These are phyloP conservation scores for Sporothrix pallida DNA, from an alignment of 2,329 filamentous ascomycete species.

Conservation along the genomic window DNA sequence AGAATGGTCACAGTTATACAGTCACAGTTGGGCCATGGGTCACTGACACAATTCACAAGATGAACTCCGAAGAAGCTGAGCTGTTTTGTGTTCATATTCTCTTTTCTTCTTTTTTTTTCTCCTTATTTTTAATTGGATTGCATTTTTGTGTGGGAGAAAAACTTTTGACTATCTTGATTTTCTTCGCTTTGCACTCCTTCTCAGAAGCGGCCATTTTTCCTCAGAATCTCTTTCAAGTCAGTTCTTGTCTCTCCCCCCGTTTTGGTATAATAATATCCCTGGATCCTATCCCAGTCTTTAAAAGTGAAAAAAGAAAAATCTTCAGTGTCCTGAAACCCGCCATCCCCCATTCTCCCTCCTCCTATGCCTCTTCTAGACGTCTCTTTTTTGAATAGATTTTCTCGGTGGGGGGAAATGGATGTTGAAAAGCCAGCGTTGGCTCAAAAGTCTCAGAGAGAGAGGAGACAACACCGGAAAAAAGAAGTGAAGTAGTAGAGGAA, in stretches of 20 bases:
- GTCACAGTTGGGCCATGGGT: not conserved
- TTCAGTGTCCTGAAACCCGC: not conserved
- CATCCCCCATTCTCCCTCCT: not conserved
- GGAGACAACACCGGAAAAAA: not conserved
- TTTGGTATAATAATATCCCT: not conserved
- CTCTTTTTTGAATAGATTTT: conserved; percentile 8
- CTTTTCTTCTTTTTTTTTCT: no score
- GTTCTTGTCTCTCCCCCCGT: not conserved
- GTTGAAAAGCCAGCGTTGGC: not conserved
- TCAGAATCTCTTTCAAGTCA: conserved; percentile 16
- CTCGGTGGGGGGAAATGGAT: not conserved
- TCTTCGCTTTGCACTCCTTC: not conserved
- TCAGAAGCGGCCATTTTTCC: conserved; percentile 7
- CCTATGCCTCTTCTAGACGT: not conserved
- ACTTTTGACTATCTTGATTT: conserved; percentile 16
- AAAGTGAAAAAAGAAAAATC: not conserved
- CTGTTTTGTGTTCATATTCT: no score
- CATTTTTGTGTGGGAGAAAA: conserved; percentile 14
- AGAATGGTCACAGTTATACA: not conserved
- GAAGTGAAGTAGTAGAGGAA: conserved; percentile 2
- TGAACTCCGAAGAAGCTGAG: not conserved
- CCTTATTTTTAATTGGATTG: not conserved
- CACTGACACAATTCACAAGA: not conserved
- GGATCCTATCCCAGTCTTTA: conserved; percentile 9
- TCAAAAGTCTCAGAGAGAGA: no score